Conservation (phyloP, 495 filamentous ascomycete genomes). For the Parmelia sp. region DNA sequence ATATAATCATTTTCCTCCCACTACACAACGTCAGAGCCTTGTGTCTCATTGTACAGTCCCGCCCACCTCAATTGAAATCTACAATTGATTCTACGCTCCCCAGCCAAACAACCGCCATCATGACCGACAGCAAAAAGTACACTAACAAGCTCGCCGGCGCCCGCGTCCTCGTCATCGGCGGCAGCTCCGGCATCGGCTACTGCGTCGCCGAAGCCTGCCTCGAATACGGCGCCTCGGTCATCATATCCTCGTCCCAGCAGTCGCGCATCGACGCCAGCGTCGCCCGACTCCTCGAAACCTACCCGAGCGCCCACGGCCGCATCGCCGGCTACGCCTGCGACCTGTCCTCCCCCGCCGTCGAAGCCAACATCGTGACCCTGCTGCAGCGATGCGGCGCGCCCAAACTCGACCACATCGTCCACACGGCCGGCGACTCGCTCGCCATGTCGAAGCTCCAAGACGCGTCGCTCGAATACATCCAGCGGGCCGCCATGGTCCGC, state of each 20-base stretch:
- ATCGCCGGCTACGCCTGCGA: conserved; percentile 46
- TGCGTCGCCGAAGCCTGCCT: conserved; percentile 47
- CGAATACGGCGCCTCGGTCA: conserved; percentile 45
- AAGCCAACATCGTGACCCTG: conserved; percentile 42
- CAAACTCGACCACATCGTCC: conserved; percentile 55
- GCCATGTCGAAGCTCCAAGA: conserved; percentile 33
- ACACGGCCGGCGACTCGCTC: conserved; percentile 51
- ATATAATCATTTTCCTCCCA: too few species aligned
- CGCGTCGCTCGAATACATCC: conserved; percentile 35
- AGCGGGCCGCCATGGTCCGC: conserved; percentile 41
- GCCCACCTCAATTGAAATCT: background rate
- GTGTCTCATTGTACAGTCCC: background rate
- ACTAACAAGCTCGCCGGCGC: conserved; percentile 29
- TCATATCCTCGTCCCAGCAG: conserved; percentile 47
- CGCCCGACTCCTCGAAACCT: conserved; percentile 31
- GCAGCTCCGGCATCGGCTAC: conserved; percentile 51
- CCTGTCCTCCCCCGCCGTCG: conserved; percentile 39
- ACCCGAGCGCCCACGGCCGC: conserved; percentile 33
- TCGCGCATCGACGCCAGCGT: conserved; percentile 38
- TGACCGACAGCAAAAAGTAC: conserved; percentile 24
- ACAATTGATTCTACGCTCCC: background rate
- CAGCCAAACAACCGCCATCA: background rate
- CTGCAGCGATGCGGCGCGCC: conserved; percentile 34
- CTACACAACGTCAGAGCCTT: background rate
- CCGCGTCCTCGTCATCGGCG: conserved; percentile 49